Evolutionary conservation across 257 asterid species (phyloP).

Genomic region (Thymus mandschuricus): DNA sequence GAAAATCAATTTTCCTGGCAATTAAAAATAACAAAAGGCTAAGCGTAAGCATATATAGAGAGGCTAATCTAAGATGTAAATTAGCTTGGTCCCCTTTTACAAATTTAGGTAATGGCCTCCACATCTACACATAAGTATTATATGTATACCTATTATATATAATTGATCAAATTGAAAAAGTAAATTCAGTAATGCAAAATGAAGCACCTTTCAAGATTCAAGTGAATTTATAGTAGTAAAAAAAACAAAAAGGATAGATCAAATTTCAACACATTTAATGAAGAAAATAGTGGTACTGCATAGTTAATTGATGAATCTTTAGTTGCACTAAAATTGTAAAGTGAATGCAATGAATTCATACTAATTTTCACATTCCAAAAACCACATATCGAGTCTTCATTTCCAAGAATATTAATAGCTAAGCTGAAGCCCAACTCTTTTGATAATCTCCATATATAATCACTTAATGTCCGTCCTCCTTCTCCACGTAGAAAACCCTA

Average conservation of each 20-base stretch:
- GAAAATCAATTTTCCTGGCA: constrained; percentile 1
- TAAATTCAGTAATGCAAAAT: not conserved
- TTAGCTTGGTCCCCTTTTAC: constrained; percentile 38
- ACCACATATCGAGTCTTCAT: constrained; percentile 33
- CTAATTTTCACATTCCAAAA: constrained; percentile 38
- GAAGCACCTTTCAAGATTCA: too few relatives aligned
- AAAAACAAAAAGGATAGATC: not conserved
- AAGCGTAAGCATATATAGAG: not conserved
- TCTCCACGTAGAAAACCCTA: constrained; percentile 41
- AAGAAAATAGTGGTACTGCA: not conserved
- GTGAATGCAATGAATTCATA: constrained; percentile 33
- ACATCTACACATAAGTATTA: constrained; percentile 12
- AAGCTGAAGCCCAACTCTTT: too few relatives aligned
- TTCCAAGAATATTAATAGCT: constrained; percentile 33
- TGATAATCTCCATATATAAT: too few relatives aligned
- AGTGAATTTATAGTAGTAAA: too few relatives aligned
- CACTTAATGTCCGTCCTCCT: too few relatives aligned
- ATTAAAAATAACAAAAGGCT: constrained; percentile 6
- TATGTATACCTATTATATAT: too few relatives aligned
- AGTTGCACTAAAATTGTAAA: constrained; percentile 30
- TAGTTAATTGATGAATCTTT: constrained; percentile 19
- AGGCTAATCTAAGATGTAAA: constrained; percentile 17
- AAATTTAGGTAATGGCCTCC: constrained; percentile 38
- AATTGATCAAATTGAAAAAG: too few relatives aligned
- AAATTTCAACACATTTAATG: constrained; percentile 30